A percentile compares a stretch with the other conserved stretches of the same genome.
These are phyloP conservation scores for Puya raimondii DNA, from an alignment of 176 grass and related monocot species.

Conservation along the genomic window DNA sequence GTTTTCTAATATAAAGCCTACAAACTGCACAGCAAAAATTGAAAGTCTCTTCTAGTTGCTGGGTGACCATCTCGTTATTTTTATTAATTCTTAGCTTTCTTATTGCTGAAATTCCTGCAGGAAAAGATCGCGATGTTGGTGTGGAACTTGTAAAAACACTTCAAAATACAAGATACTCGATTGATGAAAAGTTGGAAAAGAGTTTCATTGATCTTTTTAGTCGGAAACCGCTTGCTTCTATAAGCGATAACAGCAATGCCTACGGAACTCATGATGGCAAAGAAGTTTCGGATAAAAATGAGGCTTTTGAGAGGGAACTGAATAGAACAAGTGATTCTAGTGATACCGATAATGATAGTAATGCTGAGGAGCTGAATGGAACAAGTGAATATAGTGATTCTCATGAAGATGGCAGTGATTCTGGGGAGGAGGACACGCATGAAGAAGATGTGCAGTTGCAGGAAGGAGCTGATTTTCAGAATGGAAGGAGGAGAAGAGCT, in stretches of 20 bases:
- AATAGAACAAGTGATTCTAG: neutral
- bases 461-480: slow-evolving; percentile 47
- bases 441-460: slow-evolving; percentile 42
- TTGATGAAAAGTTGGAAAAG: slow-evolving; percentile 83
- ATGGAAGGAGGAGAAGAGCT: slow-evolving; percentile 77
- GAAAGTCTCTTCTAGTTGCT: too few relatives aligned
- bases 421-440: slow-evolving; percentile 21
- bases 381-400: slow-evolving; percentile 32
- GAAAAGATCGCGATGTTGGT: slow-evolving; percentile 68
- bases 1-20: too few relatives aligned
- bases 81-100: neutral
- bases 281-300: neutral
- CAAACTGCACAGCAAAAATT: too few relatives aligned
- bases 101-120: slow-evolving; percentile 19
- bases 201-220: slow-evolving; percentile 85
- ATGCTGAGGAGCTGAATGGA: slow-evolving; percentile 20
- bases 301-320: neutral
- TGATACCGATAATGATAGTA: slow-evolving; percentile 25
- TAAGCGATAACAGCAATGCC: slow-evolving; percentile 13
- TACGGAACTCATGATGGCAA: neutral
- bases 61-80: too few relatives aligned
- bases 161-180: slow-evolving; percentile 73
- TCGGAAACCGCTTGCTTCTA: slow-evolving; percentile 26
- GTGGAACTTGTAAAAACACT: slow-evolving; percentile 67
- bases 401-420: slow-evolving; percentile 42